Conservation (phyloP, 768 basidiomycete species). For the Boletus patriciae region DNA sequence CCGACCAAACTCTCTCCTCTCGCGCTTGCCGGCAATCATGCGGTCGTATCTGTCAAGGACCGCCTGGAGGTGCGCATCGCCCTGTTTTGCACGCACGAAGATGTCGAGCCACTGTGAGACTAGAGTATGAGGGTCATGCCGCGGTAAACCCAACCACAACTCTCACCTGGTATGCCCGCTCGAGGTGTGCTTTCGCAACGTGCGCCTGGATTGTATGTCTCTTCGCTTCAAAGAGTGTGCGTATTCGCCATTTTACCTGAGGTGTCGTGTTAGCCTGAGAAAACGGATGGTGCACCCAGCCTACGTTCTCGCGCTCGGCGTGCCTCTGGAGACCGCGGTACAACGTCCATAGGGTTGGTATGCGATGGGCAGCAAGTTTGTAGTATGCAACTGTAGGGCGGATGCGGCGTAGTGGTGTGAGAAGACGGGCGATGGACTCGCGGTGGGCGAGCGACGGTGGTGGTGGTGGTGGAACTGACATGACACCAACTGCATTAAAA, state of each 20-base stretch:
- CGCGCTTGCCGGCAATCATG: slow-evolving; percentile 51
- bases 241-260: slow-evolving; percentile 61
- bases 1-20: slow-evolving; percentile 48
- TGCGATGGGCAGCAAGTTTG: slow-evolving; percentile 65
- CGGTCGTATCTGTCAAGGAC: slow-evolving; percentile 59
- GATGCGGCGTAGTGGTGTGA: slow-evolving; percentile 59
- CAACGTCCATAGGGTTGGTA: slow-evolving; percentile 75
- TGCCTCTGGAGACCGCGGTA: slow-evolving; percentile 67
- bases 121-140: neutral
- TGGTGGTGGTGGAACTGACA: slow-evolving; percentile 19
- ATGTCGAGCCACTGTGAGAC: slow-evolving; percentile 52
- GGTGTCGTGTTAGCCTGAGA: neutral
- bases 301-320: slow-evolving; percentile 56
- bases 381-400: slow-evolving; percentile 67
- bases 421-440: slow-evolving; percentile 47
- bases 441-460: slow-evolving; percentile 52
- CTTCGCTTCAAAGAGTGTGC: slow-evolving; percentile 52
- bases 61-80: slow-evolving; percentile 46
- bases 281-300: slow-evolving; percentile 17
- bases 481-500: too few species aligned
- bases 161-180: slow-evolving; percentile 58
- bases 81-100: slow-evolving; percentile 53
- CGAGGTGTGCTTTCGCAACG: slow-evolving; percentile 46
- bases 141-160: neutral
- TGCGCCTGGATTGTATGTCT: slow-evolving; percentile 54